A percentile compares a stretch with the other conserved stretches of the same genome.
phyloP scores from a whole-genome alignment of 371 early-diverging fungal species.

The Actinomortierella ambigua region DNA sequence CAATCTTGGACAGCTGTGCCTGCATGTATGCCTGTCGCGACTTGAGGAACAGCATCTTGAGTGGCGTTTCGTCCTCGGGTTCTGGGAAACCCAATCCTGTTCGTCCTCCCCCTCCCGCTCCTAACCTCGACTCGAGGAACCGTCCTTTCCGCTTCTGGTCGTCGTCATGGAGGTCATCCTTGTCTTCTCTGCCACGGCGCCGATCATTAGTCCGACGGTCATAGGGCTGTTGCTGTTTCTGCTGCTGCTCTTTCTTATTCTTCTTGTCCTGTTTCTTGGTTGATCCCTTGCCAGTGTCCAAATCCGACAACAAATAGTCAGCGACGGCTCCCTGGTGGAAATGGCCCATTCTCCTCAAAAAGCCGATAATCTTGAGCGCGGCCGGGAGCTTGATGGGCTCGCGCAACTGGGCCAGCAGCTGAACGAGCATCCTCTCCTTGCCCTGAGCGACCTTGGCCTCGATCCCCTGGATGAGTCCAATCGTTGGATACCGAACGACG shows the following conservation, averaged over 20 bases:
- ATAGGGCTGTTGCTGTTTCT: no score
- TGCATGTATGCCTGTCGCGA: conserved; percentile 71
- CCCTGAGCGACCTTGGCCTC: conserved; percentile 68
- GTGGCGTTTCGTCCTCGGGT: conserved; percentile 63
- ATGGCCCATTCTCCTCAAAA: conserved; percentile 76
- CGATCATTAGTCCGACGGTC: no score
- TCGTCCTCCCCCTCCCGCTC: not conserved
- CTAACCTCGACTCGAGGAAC: no score
- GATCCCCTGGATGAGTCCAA: conserved; percentile 62
- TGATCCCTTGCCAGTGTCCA: no score
- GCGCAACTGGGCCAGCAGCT: conserved; percentile 69
- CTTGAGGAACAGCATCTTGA: conserved; percentile 75
- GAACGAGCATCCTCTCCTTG: conserved; percentile 71
- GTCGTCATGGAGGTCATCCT: no score
- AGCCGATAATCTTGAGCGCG: conserved; percentile 79
- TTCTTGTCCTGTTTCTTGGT: no score
- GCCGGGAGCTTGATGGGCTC: conserved; percentile 81
- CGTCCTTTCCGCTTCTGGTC: no score
- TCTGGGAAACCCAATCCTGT: not conserved
- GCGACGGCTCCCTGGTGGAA: conserved; percentile 28
- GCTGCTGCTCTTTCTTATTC: no score
- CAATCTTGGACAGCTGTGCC: conserved; percentile 53
- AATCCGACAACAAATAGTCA: no score
- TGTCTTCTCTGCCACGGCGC: not conserved
- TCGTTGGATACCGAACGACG: conserved; percentile 58